These are phyloP conservation scores for Ascodesmis nigricans DNA, from an alignment of 495 filamentous ascomycete species.

Conservation along the genomic window DNA sequence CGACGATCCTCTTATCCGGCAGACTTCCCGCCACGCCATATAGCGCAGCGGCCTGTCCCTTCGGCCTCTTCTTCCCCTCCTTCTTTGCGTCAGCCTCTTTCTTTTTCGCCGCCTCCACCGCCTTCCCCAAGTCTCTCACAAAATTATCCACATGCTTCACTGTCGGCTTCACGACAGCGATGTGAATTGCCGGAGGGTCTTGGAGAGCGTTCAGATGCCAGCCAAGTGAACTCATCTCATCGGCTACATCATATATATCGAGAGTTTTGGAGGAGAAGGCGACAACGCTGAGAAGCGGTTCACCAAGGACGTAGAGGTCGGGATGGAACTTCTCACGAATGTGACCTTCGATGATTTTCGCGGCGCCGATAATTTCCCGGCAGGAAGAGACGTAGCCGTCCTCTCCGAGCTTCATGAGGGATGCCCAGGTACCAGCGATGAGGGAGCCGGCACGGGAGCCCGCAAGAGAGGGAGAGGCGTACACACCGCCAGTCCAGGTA, in stretches of 20 bases:
- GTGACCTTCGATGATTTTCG: constrained; percentile 61
- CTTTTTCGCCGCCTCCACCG: constrained; percentile 53
- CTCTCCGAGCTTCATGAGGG: constrained; percentile 69
- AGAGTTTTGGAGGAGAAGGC: constrained; percentile 62
- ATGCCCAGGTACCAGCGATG: constrained; percentile 86
- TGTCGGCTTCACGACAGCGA: constrained; percentile 86
- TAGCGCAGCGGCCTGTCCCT: constrained; percentile 66
- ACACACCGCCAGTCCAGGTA: constrained; percentile 89
- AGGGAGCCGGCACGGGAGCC: constrained; percentile 81
- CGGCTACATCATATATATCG: constrained; percentile 71
- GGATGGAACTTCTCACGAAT: constrained; percentile 43
- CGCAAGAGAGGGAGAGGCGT: constrained; percentile 74
- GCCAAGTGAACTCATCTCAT: constrained; percentile 56
- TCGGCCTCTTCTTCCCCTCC: constrained; percentile 39
- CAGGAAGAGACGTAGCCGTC: constrained; percentile 72
- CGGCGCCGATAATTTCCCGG: constrained; percentile 64
- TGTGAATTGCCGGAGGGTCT: constrained; percentile 78
- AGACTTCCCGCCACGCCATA: constrained; percentile 91
- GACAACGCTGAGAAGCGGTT: constrained; percentile 72
- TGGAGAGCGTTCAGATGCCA: constrained; percentile 97
- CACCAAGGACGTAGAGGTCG: constrained; percentile 62
- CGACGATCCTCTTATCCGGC: constrained; percentile 86
- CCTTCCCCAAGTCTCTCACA: constrained; percentile 50
- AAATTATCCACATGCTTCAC: constrained; percentile 55
- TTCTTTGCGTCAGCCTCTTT: constrained; percentile 37